Percentiles rank a stretch among this genome's conserved stretches.
phyloP scores from a whole-genome alignment of 352 stramenopile genomes.

The Phytophthora melonis region DNA sequence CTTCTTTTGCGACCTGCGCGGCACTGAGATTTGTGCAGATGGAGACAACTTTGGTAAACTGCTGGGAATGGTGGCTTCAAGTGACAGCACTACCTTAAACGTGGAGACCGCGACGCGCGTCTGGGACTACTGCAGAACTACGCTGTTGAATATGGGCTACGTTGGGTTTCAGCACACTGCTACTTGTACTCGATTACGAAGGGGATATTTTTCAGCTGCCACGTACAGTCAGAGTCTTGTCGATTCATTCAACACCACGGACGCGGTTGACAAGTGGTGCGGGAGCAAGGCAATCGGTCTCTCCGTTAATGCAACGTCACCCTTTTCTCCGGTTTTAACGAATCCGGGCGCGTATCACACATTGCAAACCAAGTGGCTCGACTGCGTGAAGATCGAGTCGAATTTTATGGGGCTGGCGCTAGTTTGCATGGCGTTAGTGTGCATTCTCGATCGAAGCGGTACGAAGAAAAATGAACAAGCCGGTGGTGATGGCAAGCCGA shows the following conservation, averaged over 20 bases:
- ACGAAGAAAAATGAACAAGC: neutral
- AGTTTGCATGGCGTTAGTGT: neutral
- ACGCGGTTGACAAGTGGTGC: slow-evolving; percentile 27
- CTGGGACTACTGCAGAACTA: neutral
- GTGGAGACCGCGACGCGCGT: neutral
- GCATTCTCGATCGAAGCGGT: neutral
- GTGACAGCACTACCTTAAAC: neutral
- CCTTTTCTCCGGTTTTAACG: slow-evolving; percentile 9
- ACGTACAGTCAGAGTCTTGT: slow-evolving; percentile 7
- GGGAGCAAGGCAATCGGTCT: neutral
- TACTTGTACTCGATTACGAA: neutral
- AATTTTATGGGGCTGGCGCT: slow-evolving; percentile 6
- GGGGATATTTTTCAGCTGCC: slow-evolving; percentile 8
- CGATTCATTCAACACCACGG: slow-evolving; percentile 10
- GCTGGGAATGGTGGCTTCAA: neutral
- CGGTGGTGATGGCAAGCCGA: too few relatives aligned
- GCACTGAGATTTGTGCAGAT: neutral
- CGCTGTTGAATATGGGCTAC: too few relatives aligned
- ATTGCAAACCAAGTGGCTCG: slow-evolving; percentile 24
- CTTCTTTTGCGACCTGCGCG: neutral
- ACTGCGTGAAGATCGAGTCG: slow-evolving; percentile 15
- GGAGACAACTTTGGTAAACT: neutral
- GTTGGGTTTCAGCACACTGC: too few relatives aligned
- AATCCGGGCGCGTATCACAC: slow-evolving; percentile 21
- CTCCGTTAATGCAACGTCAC: slow-evolving; percentile 3